phyloP scores from a whole-genome alignment of 768 basidiomycete species.

The Leccinum truebloodii region DNA sequence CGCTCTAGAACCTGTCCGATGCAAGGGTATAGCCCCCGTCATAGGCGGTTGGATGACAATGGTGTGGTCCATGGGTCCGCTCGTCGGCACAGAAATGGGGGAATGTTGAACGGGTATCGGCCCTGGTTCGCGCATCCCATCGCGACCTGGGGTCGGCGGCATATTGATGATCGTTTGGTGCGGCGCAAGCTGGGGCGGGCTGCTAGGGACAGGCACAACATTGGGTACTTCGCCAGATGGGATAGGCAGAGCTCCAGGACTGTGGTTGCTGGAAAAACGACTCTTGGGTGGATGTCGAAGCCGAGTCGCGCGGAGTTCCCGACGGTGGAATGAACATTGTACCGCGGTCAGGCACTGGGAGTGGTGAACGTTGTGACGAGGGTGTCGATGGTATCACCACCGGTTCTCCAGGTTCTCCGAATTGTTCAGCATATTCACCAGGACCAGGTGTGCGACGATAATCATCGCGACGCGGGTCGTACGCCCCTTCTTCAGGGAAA shows the following conservation, averaged over 20 bases:
- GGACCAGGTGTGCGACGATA: constrained; percentile 9
- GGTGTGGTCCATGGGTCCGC: not conserved
- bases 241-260: constrained; percentile 18
- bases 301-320: constrained; percentile 3
- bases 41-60: constrained; percentile 24
- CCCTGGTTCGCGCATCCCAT: not conserved
- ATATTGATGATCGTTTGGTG: not conserved
- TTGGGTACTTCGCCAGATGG: constrained; percentile 14
- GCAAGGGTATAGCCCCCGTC: constrained; percentile 6
- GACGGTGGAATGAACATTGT: constrained; percentile 17
- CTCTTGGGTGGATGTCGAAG: constrained; percentile 30
- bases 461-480: not conserved
- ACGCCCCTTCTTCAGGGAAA: constrained; percentile 37
- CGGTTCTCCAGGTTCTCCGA: constrained; percentile 17
- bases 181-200: constrained; percentile 9
- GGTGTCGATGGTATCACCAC: constrained; percentile 28
- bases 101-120: constrained; percentile 6
- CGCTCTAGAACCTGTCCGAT: constrained; percentile 23
- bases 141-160: not conserved
- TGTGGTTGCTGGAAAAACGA: constrained; percentile 18
- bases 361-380: constrained; percentile 14
- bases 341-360: constrained; percentile 22
- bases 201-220: constrained; percentile 18
- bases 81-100: constrained; percentile 1
- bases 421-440: constrained; percentile 6